Evolutionary conservation across 2,329 filamentous ascomycete species (phyloP).

Genomic region (Penicillium freii): DNA sequence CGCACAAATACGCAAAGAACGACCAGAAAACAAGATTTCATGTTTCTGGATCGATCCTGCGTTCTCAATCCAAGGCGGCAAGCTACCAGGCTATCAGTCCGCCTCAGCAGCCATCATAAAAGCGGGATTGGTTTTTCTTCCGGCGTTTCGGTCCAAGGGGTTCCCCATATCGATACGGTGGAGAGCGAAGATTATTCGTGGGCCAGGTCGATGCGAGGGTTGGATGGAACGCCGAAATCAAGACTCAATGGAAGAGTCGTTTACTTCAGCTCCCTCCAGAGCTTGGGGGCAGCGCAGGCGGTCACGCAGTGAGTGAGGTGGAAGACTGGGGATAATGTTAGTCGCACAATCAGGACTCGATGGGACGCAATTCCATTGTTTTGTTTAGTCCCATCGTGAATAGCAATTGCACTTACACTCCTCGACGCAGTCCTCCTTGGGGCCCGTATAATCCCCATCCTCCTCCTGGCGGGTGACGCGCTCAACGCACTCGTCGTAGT

Average conservation of each 20-base stretch:
- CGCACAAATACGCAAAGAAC: conserved; percentile 20
- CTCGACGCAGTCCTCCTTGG: conserved; percentile 95
- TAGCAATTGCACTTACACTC: conserved; percentile 72
- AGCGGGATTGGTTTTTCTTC: conserved; percentile 13
- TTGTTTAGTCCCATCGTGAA: neutral
- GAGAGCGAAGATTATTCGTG: neutral
- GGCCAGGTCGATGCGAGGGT: conserved; percentile 16
- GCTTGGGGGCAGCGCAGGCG: conserved; percentile 90
- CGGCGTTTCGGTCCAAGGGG: conserved; percentile 7
- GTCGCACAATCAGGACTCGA: neutral
- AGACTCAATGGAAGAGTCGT: conserved; percentile 24
- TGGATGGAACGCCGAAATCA: conserved; percentile 12
- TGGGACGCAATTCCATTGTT: neutral
- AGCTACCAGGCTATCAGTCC: conserved; percentile 20
- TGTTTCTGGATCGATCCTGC: conserved; percentile 13
- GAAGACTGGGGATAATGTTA: conserved; percentile 68
- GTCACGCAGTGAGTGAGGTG: conserved; percentile 95
- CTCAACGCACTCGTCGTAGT: conserved; percentile 97
- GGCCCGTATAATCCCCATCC: conserved; percentile 67
- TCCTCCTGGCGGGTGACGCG: conserved; percentile 72
- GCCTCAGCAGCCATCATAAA: conserved; percentile 21
- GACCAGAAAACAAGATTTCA: conserved; percentile 9
- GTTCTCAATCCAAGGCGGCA: conserved; percentile 23
- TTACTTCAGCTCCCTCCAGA: conserved; percentile 92
- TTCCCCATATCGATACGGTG: conserved; percentile 7